A percentile compares a stretch with the other conserved stretches of the same genome.
Conservation (phyloP, 257 asterid species). For the Solanum pimpinellifolium region DNA sequence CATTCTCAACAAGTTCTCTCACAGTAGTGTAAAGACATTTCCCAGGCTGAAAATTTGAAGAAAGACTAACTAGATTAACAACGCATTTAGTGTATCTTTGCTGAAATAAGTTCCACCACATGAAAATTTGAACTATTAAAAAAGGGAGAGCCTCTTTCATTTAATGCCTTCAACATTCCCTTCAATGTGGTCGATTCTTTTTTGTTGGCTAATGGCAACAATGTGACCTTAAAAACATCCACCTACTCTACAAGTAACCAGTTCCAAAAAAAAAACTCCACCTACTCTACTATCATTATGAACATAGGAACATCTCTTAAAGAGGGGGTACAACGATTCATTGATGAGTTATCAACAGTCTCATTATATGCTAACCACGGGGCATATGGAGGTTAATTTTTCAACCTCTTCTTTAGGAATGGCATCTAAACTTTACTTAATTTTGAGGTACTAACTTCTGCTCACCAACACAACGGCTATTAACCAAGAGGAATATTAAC, state of each 20-base stretch:
- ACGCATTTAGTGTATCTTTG: background rate
- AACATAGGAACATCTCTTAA: background rate
- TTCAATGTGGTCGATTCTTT: background rate
- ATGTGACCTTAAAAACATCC: background rate
- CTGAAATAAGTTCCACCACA: background rate
- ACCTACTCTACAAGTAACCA: background rate
- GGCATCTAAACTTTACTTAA: background rate
- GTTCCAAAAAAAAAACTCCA: background rate
- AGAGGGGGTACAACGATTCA: background rate
- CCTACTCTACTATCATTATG: background rate
- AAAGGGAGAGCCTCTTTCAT: background rate
- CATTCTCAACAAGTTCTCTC: slow-evolving; percentile 90
- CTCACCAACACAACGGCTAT: background rate
- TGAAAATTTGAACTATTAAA: background rate
- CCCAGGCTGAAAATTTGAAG: slow-evolving; percentile 56
- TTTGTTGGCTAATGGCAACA: background rate
- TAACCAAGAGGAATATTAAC: background rate
- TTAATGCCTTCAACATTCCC: background rate
- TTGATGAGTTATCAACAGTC: background rate
- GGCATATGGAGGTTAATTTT: background rate
- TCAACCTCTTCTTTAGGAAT: background rate
- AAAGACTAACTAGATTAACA: background rate
- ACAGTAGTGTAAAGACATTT: slow-evolving; percentile 81
- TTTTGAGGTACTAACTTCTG: background rate
- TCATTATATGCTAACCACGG: background rate